phyloP scores from a whole-genome alignment of 108 stramenopile species.

The Cyclotella baltica region DNA sequence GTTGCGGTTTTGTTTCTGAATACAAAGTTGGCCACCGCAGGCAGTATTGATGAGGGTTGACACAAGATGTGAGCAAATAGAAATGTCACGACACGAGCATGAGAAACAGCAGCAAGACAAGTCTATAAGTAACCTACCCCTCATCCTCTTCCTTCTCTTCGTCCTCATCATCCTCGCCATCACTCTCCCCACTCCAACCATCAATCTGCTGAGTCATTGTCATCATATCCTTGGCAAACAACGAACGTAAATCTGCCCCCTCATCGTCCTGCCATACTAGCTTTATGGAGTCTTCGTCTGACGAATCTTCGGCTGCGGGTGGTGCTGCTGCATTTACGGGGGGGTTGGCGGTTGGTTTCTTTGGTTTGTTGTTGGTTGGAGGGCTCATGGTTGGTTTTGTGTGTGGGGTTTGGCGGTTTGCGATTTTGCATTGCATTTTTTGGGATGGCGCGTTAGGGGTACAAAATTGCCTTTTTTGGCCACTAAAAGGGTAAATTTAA shows the following conservation, averaged over 20 bases:
- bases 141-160: conserved; percentile 2
- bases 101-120: neutral
- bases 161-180: conserved; percentile 1
- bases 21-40: too few species aligned
- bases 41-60: too few species aligned
- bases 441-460: too few species aligned
- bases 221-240: conserved; percentile 24
- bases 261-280: conserved; percentile 28
- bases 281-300: conserved; percentile 28
- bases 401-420: neutral
- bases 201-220: conserved; percentile 61
- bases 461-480: too few species aligned
- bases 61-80: too few species aligned
- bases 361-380: too few species aligned
- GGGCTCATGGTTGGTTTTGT: neutral
- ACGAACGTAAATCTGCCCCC: conserved; percentile 13
- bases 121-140: neutral
- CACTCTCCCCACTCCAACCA: conserved; percentile 20
- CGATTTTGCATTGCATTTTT: too few species aligned
- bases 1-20: neutral
- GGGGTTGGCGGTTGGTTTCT: neutral
- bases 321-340: neutral
- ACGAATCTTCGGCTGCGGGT: neutral
- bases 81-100: too few species aligned
- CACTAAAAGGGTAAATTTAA: too few species aligned